These are phyloP conservation scores for Coemansia sp. DNA, from an alignment of 192 early-diverging fungal genomes.

Conservation along the genomic window DNA sequence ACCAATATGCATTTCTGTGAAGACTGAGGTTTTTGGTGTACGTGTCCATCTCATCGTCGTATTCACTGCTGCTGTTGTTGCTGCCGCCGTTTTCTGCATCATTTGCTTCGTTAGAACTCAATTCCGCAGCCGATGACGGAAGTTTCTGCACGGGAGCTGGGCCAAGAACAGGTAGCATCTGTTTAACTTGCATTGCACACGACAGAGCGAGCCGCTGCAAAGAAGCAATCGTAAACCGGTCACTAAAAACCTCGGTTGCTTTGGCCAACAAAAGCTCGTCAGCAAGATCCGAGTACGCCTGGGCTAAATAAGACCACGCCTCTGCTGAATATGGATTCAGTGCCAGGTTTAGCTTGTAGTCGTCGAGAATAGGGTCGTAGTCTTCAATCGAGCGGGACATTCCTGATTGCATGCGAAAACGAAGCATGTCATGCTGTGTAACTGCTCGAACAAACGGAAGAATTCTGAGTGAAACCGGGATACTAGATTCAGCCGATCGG, in stretches of 20 bases:
- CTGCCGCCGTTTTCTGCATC: too few species aligned
- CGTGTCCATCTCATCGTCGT: not conserved
- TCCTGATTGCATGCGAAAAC: slow-evolving; percentile 43
- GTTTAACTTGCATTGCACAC: slow-evolving; percentile 32
- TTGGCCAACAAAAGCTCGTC: slow-evolving; percentile 46
- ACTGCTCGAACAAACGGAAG: slow-evolving; percentile 45
- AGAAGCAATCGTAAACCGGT: slow-evolving; percentile 27
- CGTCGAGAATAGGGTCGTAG: slow-evolving; percentile 46
- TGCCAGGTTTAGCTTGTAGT: slow-evolving; percentile 44
- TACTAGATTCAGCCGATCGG: not conserved
- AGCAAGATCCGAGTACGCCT: slow-evolving; percentile 41
- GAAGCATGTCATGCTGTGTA: slow-evolving; percentile 34
- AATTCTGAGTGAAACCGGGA: slow-evolving; percentile 16
- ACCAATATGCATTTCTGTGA: slow-evolving; percentile 18
- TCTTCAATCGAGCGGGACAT: slow-evolving; percentile 38
- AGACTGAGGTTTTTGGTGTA: slow-evolving; percentile 7
- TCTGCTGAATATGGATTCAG: slow-evolving; percentile 26
- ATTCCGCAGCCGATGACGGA: too few species aligned
- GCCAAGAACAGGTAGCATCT: slow-evolving; percentile 15
- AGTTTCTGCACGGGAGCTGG: too few species aligned
- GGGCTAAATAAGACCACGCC: slow-evolving; percentile 37
- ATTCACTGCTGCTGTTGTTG: too few species aligned
- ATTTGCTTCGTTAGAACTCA: too few species aligned
- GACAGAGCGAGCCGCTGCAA: slow-evolving; percentile 38
- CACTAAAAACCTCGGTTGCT: slow-evolving; percentile 30